A percentile compares a stretch with the other conserved stretches of the same genome.
Conservation (phyloP, 495 filamentous ascomycete genomes). For the Hypoxylon lienhwacheense region DNA sequence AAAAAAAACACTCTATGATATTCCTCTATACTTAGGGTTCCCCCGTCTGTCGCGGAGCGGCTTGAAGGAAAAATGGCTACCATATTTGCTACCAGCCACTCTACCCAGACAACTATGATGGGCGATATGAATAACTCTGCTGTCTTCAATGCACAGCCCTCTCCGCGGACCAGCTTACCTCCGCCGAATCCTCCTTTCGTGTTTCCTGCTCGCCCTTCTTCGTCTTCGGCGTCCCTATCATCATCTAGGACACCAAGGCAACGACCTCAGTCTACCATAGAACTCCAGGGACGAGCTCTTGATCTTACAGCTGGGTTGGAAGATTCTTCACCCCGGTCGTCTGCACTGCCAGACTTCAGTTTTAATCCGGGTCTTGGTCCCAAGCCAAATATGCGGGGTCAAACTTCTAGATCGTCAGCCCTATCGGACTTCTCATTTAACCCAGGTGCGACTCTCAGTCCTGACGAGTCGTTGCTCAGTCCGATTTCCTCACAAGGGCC, state of each 20-base stretch:
- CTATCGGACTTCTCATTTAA: conserved; percentile 46
- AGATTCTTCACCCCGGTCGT: conserved; percentile 37
- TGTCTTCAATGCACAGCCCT: conserved; percentile 34
- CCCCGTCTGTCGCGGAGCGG: conserved; percentile 51
- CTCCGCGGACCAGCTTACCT: conserved; percentile 50
- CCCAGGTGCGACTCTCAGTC: conserved; percentile 30
- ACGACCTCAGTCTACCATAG: conserved; percentile 53
- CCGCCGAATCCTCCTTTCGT: conserved; percentile 72
- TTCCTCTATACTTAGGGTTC: conserved; percentile 38
- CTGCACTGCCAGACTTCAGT: conserved; percentile 62
- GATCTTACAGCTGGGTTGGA: conserved; percentile 22
- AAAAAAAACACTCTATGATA: conserved; percentile 45
- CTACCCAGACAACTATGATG: conserved; percentile 37
- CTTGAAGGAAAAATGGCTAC: conserved; percentile 52
- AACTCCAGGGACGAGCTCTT: conserved; percentile 32
- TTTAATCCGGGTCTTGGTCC: conserved; percentile 61
- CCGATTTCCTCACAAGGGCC: conserved; percentile 51
- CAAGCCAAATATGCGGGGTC: conserved; percentile 19
- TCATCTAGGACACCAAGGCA: conserved; percentile 49
- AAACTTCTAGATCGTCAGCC: conserved; percentile 34
- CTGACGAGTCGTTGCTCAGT: conserved; percentile 43
- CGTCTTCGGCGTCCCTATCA: conserved; percentile 51
- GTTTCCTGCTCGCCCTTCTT: conserved; percentile 58
- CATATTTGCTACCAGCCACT: conserved; percentile 42
- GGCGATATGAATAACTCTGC: conserved; percentile 34